Conservation (phyloP, 345 rosid genomes). For the Moringa oleifera region DNA sequence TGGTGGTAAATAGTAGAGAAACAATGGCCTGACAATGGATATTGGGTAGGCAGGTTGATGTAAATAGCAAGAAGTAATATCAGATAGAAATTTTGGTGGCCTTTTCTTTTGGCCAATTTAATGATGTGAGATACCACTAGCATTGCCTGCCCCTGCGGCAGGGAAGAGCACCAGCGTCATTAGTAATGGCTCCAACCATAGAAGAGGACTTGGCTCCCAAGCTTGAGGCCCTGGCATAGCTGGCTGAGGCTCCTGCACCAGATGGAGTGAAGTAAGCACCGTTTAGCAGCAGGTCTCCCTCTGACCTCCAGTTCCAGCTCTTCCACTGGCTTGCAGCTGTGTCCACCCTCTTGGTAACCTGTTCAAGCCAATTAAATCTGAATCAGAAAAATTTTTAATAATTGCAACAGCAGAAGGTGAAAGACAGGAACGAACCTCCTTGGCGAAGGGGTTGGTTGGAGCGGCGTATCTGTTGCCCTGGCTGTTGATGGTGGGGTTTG, state of each 20-base stretch:
- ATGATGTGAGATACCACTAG: slow-evolving; percentile 22
- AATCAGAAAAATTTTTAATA: too few relatives aligned
- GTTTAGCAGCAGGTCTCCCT: slow-evolving; percentile 77
- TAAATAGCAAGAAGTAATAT: not conserved
- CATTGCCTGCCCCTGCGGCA: slow-evolving; percentile 59
- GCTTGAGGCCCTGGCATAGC: slow-evolving; percentile 89
- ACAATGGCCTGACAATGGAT: slow-evolving; percentile 17
- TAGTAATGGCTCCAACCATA: slow-evolving; percentile 66
- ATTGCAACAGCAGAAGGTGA: too few relatives aligned
- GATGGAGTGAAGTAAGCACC: slow-evolving; percentile 91
- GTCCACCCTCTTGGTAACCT: slow-evolving; percentile 91
- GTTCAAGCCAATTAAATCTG: slow-evolving; percentile 22
- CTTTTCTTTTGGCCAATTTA: slow-evolving; percentile 15
- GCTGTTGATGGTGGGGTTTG: slow-evolving; percentile 87
- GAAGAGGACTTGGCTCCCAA: slow-evolving; percentile 87
- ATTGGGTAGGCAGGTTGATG: slow-evolving; percentile 5
- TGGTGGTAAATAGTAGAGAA: slow-evolving; percentile 6
- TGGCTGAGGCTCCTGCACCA: slow-evolving; percentile 74
- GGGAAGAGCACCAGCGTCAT: slow-evolving; percentile 64
- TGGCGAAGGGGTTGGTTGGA: slow-evolving; percentile 67
- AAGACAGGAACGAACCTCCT: slow-evolving; percentile 46
- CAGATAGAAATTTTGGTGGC: slow-evolving; percentile 17
- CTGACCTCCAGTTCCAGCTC: slow-evolving; percentile 90
- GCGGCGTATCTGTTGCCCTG: slow-evolving; percentile 93
- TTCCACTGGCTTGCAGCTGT: slow-evolving; percentile 51